Conservation (phyloP, 1,284 basidiomycete species). For the Testicularia cyperi region DNA sequence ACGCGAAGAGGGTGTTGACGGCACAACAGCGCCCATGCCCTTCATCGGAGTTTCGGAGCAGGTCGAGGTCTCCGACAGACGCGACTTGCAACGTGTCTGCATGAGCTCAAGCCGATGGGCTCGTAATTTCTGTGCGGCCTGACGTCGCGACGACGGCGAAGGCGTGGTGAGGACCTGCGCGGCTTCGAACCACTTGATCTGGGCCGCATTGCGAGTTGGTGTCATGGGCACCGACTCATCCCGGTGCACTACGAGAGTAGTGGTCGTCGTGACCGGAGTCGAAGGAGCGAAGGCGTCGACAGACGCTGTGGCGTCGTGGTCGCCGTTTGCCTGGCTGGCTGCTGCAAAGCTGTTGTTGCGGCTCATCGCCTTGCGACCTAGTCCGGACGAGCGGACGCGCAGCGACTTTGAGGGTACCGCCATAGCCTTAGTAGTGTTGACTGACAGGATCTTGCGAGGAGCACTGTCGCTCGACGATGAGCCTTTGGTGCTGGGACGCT, state of each 20-base stretch:
- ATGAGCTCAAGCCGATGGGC: slow-evolving; percentile 34
- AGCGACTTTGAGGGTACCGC: slow-evolving; percentile 25
- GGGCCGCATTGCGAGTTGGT: slow-evolving; percentile 44
- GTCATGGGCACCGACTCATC: slow-evolving; percentile 47
- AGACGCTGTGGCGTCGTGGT: neutral
- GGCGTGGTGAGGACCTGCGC: slow-evolving; percentile 51
- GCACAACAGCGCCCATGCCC: neutral
- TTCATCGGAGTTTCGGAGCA: slow-evolving; percentile 32
- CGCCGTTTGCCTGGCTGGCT: slow-evolving; percentile 2
- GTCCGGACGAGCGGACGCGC: slow-evolving; percentile 28
- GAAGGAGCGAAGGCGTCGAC: slow-evolving; percentile 14
- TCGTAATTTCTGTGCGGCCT: slow-evolving; percentile 23
- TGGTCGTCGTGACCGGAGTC: slow-evolving; percentile 13
- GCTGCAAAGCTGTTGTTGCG: slow-evolving; percentile 21
- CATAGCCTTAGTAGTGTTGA: slow-evolving; percentile 26
- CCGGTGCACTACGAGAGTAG: slow-evolving; percentile 3
- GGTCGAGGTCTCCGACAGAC: slow-evolving; percentile 25
- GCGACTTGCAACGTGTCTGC: slow-evolving; percentile 26
- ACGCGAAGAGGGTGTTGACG: too few relatives aligned
- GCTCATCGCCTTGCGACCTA: slow-evolving; percentile 35
- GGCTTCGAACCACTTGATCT: slow-evolving; percentile 57
- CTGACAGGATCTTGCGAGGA: slow-evolving; percentile 29
- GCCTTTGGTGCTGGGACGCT: slow-evolving; percentile 16
- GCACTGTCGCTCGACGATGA: slow-evolving; percentile 9
- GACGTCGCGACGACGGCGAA: slow-evolving; percentile 38